A percentile compares a stretch with the other conserved stretches of the same genome.
Conservation (phyloP, 106 monocot species). For the Acanthochlamys bracteata region DNA sequence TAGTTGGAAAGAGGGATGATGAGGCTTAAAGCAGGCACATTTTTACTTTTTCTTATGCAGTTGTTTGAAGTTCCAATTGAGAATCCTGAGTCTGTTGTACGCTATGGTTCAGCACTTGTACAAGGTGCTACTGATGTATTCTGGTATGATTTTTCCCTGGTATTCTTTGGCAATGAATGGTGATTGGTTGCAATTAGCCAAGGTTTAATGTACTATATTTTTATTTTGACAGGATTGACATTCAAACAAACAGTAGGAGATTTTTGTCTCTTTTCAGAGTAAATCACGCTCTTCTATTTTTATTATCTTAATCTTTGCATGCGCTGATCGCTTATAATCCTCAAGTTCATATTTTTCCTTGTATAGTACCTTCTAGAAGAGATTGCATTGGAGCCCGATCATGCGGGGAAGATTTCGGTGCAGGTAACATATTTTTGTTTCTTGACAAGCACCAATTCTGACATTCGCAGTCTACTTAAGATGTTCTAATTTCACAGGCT, state of each 20-base stretch:
- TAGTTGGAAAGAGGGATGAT: too few relatives aligned
- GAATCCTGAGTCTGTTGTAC: constrained; percentile 40
- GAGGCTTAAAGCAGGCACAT: too few relatives aligned
- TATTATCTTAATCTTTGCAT: neutral
- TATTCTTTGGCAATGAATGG: too few relatives aligned
- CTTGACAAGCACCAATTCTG: neutral
- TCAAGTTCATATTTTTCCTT: neutral
- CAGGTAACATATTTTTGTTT: constrained; percentile 38
- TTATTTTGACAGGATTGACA: constrained; percentile 72
- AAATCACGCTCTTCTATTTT: constrained; percentile 5
- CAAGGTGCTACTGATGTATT: constrained; percentile 95
- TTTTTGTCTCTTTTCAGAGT: constrained; percentile 85
- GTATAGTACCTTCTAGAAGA: constrained; percentile 91
- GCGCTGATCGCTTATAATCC: neutral
- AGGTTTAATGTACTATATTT: too few relatives aligned
- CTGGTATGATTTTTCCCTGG: constrained; percentile 47
- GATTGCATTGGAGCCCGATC: constrained; percentile 56
- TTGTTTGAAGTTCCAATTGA: constrained; percentile 84
- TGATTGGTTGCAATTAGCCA: neutral
- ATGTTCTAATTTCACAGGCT: constrained; percentile 34
- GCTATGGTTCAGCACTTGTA: constrained; percentile 97
- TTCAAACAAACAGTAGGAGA: constrained; percentile 84
- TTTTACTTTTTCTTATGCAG: constrained; percentile 18
- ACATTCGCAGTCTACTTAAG: neutral
- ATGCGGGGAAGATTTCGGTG: constrained; percentile 48